Percentiles rank a stretch among this genome's conserved stretches.
phyloP scores from a whole-genome alignment of 2,329 filamentous ascomycete genomes.

The Fusarium nygamai region DNA sequence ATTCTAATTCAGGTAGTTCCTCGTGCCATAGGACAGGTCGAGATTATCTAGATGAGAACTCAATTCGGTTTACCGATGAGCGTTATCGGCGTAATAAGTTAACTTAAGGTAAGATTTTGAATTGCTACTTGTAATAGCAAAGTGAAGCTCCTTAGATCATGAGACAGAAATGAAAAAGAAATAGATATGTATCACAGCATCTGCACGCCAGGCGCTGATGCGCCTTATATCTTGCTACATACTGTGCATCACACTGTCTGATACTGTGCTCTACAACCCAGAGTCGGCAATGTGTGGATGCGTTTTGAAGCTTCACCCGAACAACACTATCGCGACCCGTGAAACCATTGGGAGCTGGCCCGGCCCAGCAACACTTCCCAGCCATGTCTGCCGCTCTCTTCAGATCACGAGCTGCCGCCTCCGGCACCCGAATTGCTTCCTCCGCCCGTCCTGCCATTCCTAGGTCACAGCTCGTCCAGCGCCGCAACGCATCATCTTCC shows the following conservation, averaged over 20 bases:
- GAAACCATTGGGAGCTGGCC: conserved; percentile 46
- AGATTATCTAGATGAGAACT: background rate
- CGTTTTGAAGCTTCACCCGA: conserved; percentile 41
- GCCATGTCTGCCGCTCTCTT: conserved; percentile 41
- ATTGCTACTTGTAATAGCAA: background rate
- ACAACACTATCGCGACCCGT: conserved; percentile 36
- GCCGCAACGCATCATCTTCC: conserved; percentile 50
- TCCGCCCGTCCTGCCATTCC: conserved; percentile 32
- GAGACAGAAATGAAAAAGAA: background rate
- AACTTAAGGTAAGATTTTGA: background rate
- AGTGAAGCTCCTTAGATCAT: background rate
- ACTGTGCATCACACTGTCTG: conserved; percentile 36
- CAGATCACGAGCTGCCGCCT: conserved; percentile 37
- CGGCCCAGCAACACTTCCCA: conserved; percentile 41
- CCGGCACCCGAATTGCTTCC: conserved; percentile 29
- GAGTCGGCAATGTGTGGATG: conserved; percentile 39
- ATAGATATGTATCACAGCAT: background rate
- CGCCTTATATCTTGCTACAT: background rate
- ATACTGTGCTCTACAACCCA: conserved; percentile 35
- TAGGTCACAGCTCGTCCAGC: conserved; percentile 34
- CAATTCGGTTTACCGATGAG: background rate
- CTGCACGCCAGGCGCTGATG: background rate
- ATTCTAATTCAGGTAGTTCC: no score
- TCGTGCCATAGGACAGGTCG: background rate
- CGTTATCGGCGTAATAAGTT: background rate